Conservation (phyloP, 2,329 filamentous ascomycete species). For the Penicillium nordicum region DNA sequence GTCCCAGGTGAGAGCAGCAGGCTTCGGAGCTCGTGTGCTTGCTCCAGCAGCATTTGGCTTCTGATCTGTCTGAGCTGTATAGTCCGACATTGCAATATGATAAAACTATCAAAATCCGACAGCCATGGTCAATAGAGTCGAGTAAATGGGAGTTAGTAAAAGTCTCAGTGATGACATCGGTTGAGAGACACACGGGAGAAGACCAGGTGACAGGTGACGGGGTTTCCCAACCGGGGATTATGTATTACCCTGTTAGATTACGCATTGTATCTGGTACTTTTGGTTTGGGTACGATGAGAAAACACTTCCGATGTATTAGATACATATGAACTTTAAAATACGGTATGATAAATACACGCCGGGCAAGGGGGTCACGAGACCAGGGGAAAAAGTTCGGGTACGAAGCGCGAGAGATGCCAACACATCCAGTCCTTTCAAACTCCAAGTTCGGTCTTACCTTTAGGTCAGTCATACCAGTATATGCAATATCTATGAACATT, state of each 20-base stretch:
- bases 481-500: background rate
- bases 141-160: background rate
- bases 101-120: slow-evolving; percentile 4
- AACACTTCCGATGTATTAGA: background rate
- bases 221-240: background rate
- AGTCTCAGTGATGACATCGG: slow-evolving; percentile 13
- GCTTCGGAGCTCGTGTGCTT: slow-evolving; percentile 16
- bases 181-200: slow-evolving; percentile 15
- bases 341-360: slow-evolving; percentile 6
- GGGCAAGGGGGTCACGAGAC: slow-evolving; percentile 20
- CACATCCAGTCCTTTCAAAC: slow-evolving; percentile 1
- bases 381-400: slow-evolving; percentile 22
- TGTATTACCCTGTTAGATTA: background rate
- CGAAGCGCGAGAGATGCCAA: slow-evolving; percentile 7
- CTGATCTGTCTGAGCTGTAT: slow-evolving; percentile 11
- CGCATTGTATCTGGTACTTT: background rate
- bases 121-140: slow-evolving; percentile 16
- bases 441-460: background rate
- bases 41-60: slow-evolving; percentile 1
- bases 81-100: slow-evolving; percentile 5
- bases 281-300: background rate
- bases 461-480: background rate
- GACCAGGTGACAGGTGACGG: slow-evolving; percentile 18
- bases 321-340: background rate
- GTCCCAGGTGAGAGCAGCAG: slow-evolving; percentile 14